Evolutionary conservation across 192 early-diverging fungal genomes (phyloP), one percentile per base, ranked within the genome.

Genomic region (Coemansia sp.): DNA sequence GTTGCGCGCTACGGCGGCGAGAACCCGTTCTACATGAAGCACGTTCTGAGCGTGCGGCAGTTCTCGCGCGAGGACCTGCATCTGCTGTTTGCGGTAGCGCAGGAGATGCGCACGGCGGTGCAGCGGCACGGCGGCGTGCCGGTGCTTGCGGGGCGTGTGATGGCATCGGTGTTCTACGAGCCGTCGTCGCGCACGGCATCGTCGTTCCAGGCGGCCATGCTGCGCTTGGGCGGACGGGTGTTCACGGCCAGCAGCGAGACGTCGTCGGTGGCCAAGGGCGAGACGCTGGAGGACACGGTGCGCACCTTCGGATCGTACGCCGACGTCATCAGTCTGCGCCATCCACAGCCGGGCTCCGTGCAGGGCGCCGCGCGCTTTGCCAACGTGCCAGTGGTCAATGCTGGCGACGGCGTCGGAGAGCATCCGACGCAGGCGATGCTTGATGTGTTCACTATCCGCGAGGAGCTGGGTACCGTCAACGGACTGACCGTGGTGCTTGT

Each of bases 341-440:
- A 99, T 77, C 95, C 95, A 40, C 87, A 92, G 63, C 90, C 93
- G 19, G 96, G 95, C 38, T 92, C 89, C 68, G 92, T 90, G 23
- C 79, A 87, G 62, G 69, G 86, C 19, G 97, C 94, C 26, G 91
- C 97, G 39, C 95, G 92, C 75, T 92, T 88, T 81, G 90, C 93
- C 41, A 92, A 89, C 71, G 89, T 96, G 15, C 97, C 97, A 6
- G 86, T 99, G 18, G 92, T 99, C 77, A 98, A 97, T 69, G 97
- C 95, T 43, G 97, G 97, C 58, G 96, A 99, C 74, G 97, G 97
- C 57, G 86, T 89, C 44, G 97, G 97, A 41, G 97, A 99, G 87
- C 97, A 99, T 84, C 97, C 97, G 42, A 94, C 96, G 41, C 97
- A 99, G 76, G 97, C 96, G 50, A 93, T 99, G 85, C 85, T 99